phyloP scores from a whole-genome alignment of 2,329 filamentous ascomycete genomes.

The Colletotrichum abscissum region DNA sequence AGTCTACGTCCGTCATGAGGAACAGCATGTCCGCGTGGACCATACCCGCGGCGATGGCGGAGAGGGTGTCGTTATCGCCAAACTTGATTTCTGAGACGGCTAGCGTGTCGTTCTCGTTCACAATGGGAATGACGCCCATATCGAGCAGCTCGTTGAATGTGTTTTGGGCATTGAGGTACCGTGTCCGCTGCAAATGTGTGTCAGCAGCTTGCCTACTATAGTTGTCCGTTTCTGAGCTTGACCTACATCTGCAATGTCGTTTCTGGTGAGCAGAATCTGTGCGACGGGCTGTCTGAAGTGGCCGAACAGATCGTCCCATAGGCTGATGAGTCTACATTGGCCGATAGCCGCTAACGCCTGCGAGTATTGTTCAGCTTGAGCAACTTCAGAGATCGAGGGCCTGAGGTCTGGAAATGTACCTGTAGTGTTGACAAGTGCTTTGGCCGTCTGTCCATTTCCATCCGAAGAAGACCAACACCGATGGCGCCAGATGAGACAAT shows the following conservation, averaged over 20 bases:
- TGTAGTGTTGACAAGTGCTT: slow-evolving; percentile 93
- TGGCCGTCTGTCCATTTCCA: slow-evolving; percentile 88
- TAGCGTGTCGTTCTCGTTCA: slow-evolving; percentile 98
- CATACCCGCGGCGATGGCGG: slow-evolving; percentile 96
- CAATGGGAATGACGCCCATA: slow-evolving; percentile 97
- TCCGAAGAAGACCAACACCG: slow-evolving; percentile 89
- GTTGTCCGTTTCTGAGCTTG: not conserved
- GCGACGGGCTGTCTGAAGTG: slow-evolving; percentile 92
- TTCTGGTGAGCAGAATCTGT: slow-evolving; percentile 92
- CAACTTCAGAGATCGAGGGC: not conserved
- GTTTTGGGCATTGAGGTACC: slow-evolving; percentile 97
- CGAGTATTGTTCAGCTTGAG: slow-evolving; percentile 1
- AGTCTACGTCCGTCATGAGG: slow-evolving; percentile 99
- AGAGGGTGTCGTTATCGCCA: slow-evolving; percentile 97
- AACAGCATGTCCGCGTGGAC: slow-evolving; percentile 97
- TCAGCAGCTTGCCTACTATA: slow-evolving; percentile 20
- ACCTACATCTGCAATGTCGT: slow-evolving; percentile 92
- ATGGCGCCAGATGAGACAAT: slow-evolving; percentile 98
- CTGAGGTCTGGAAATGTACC: slow-evolving; percentile 51
- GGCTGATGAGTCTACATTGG: slow-evolving; percentile 92
- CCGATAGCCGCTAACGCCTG: slow-evolving; percentile 93
- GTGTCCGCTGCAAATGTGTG: slow-evolving; percentile 71
- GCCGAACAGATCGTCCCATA: slow-evolving; percentile 93
- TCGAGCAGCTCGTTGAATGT: slow-evolving; percentile 90
- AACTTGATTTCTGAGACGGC: slow-evolving; percentile 99